A percentile compares a stretch with the other conserved stretches of the same genome.
phyloP scores from a whole-genome alignment of 2,329 filamentous ascomycete genomes.

The Fusarium xyrophilum region DNA sequence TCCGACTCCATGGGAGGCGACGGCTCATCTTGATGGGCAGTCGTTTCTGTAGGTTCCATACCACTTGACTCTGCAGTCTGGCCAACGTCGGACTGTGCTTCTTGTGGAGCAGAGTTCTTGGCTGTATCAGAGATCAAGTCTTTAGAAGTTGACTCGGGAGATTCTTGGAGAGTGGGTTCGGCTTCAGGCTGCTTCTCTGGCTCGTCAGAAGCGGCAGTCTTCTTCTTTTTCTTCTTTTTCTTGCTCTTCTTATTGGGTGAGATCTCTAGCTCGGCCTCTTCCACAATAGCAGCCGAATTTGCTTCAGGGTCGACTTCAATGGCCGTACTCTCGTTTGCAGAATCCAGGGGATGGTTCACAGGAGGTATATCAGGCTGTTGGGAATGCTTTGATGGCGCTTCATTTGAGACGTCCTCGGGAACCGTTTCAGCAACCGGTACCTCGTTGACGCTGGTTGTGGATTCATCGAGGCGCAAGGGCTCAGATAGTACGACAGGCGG shows the following conservation, averaged over 20 bases:
- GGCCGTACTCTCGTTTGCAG: not conserved
- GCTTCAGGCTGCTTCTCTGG: constrained; percentile 24
- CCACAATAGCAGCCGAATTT: not conserved
- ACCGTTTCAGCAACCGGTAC: constrained; percentile 22
- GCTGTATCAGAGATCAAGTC: not conserved
- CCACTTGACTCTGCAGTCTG: constrained; percentile 7
- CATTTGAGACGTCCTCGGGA: not conserved
- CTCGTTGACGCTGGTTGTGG: constrained; percentile 1
- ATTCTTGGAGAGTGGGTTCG: constrained; percentile 15
- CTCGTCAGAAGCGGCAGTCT: constrained; percentile 25
- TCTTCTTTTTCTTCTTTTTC: constrained; percentile 50
- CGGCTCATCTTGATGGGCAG: constrained; percentile 10
- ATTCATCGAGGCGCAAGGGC: constrained; percentile 8
- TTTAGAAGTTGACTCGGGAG: not conserved
- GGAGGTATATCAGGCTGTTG: constrained; percentile 4
- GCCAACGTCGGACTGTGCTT: not conserved
- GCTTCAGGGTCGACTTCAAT: constrained; percentile 12
- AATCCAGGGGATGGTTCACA: not conserved
- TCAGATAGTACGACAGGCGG: constrained; percentile 10
- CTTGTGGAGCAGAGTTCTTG: constrained; percentile 9
- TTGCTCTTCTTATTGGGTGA: constrained; percentile 39
- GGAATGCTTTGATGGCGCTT: not conserved
- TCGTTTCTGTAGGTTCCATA: constrained; percentile 7
- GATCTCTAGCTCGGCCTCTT: constrained; percentile 14
- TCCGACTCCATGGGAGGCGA: constrained; percentile 19